Percentiles rank a stretch among this genome's conserved stretches.
Evolutionary conservation across 257 asterid genomes (phyloP).

Genomic region (Ilex asprella): DNA sequence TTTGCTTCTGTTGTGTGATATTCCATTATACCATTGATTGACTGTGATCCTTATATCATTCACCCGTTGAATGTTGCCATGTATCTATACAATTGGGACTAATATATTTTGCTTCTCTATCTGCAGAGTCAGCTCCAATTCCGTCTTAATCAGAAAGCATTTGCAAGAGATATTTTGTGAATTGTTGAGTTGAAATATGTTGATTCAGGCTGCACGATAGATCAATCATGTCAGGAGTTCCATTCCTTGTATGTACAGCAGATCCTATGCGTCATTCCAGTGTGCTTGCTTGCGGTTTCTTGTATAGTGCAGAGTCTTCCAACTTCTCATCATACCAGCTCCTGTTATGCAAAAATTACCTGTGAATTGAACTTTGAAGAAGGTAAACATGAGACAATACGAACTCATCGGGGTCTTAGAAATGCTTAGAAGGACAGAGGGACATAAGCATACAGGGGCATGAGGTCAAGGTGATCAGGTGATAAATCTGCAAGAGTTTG

Average conservation of each 20-base stretch:
- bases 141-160: conserved; percentile 24
- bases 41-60: not conserved
- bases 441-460: conserved; percentile 7
- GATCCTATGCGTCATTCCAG: not conserved
- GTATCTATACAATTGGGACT: not conserved
- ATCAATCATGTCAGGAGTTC: conserved; percentile 37
- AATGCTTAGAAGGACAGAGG: conserved; percentile 17
- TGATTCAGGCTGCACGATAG: conserved; percentile 23
- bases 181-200: conserved; percentile 12
- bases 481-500: conserved; percentile 39
- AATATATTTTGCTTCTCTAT: not conserved
- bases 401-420: conserved; percentile 5
- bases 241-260: conserved; percentile 29
- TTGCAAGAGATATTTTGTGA: conserved; percentile 34
- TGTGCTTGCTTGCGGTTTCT: conserved; percentile 6
- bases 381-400: not conserved
- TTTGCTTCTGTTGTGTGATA: not conserved
- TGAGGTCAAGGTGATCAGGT: conserved; percentile 25
- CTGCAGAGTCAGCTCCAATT: conserved; percentile 33
- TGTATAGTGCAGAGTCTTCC: conserved; percentile 4
- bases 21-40: too few species aligned
- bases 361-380: conserved; percentile 8
- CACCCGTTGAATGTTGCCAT: not conserved
- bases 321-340: conserved; percentile 1
- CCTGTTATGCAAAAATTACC: not conserved